phyloP scores from a whole-genome alignment of 2,329 filamentous ascomycete genomes.

The Clonostachys sp. region DNA sequence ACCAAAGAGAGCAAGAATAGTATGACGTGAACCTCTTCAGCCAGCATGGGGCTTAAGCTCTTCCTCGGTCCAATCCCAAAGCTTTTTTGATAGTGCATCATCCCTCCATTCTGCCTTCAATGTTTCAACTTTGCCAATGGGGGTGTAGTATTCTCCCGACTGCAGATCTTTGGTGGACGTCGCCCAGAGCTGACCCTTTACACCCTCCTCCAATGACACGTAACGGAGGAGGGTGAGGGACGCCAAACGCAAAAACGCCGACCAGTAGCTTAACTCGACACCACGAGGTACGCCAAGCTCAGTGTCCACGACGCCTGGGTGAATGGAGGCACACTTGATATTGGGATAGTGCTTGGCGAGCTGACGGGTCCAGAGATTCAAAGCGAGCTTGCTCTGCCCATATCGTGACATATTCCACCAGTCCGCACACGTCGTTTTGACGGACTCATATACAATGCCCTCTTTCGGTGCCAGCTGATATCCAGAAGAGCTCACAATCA shows the following conservation, averaged over 20 bases:
- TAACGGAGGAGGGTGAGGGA: background rate
- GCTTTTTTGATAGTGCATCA: conserved; percentile 7
- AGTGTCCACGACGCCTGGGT: conserved; percentile 9
- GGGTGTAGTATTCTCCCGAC: conserved; percentile 24
- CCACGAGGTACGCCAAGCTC: conserved; percentile 6
- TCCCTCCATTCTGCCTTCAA: conserved; percentile 1
- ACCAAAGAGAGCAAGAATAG: no score
- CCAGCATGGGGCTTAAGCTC: conserved; percentile 5
- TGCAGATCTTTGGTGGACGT: conserved; percentile 13
- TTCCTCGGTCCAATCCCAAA: conserved; percentile 16
- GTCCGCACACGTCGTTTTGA: conserved; percentile 7
- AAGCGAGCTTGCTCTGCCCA: conserved; percentile 16
- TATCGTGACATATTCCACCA: conserved; percentile 8
- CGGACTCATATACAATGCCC: conserved; percentile 10
- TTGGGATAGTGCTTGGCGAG: conserved; percentile 10
- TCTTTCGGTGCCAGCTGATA: background rate
- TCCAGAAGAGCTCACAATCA: background rate
- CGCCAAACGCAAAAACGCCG: background rate
- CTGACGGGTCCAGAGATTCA: conserved; percentile 11
- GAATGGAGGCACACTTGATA: conserved; percentile 8
- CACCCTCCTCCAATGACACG: background rate
- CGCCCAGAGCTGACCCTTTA: conserved; percentile 30
- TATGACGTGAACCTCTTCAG: no score
- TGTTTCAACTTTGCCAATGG: conserved; percentile 16
- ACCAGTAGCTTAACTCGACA: background rate